A percentile compares a stretch with the other conserved stretches of the same genome.
Conservation (phyloP, 2,329 filamentous ascomycete genomes). For the Beauveria pseudobassiana region DNA sequence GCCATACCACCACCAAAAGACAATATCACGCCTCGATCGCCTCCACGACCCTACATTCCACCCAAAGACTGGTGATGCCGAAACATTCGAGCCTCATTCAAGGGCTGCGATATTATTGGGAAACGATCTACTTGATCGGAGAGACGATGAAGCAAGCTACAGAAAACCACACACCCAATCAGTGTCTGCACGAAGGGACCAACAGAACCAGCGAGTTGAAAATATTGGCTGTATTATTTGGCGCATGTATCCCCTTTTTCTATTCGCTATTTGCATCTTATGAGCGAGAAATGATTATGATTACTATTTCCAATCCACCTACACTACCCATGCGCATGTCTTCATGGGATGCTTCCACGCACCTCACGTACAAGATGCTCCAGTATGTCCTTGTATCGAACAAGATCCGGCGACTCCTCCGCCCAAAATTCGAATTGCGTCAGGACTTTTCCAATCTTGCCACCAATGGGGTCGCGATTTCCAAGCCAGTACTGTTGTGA, state of each 20-base stretch:
- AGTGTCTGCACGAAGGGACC: neutral
- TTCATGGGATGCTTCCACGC: slow-evolving; percentile 8
- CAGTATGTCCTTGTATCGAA: slow-evolving; percentile 13
- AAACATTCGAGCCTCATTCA: neutral
- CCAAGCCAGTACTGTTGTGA: slow-evolving; percentile 9
- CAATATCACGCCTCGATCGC: neutral
- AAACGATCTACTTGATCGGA: neutral
- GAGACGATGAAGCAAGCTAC: neutral
- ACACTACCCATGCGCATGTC: neutral
- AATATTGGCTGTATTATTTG: neutral
- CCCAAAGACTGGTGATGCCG: neutral
- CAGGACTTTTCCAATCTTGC: slow-evolving; percentile 16
- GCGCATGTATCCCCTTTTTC: neutral
- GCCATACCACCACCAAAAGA: neutral
- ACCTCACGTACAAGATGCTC: slow-evolving; percentile 14
- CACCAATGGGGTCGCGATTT: slow-evolving; percentile 12
- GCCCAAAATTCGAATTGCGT: slow-evolving; percentile 17
- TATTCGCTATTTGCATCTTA: neutral
- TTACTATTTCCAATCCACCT: neutral
- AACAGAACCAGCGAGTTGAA: neutral
- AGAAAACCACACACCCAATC: neutral
- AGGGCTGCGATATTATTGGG: neutral
- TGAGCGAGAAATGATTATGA: neutral
- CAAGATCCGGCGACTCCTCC: slow-evolving; percentile 14
- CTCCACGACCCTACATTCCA: neutral